Percentiles rank a stretch among this genome's conserved stretches.
phyloP scores from a whole-genome alignment of 2,329 filamentous ascomycete species.

The Fusarium sp. region DNA sequence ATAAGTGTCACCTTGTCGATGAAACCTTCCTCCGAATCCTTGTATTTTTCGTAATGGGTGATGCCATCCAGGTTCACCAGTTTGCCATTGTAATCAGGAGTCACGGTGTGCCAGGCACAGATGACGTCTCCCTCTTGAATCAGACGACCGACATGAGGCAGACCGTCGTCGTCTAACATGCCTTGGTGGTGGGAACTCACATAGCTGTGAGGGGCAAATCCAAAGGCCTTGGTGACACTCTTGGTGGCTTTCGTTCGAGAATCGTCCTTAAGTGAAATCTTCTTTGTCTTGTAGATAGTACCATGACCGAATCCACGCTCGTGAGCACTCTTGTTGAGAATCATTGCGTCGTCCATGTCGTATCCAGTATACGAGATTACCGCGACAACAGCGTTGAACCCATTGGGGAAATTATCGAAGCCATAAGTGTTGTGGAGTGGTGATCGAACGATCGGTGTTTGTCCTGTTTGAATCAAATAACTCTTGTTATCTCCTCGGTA shows the following conservation, averaged over 20 bases:
- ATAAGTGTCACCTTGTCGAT: conserved; percentile 94
- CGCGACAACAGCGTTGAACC: conserved; percentile 92
- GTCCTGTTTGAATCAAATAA: conserved; percentile 93
- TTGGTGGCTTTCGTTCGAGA: conserved; percentile 73
- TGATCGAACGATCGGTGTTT: conserved; percentile 91
- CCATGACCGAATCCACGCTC: conserved; percentile 96
- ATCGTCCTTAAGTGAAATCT: conserved; percentile 86
- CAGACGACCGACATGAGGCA: conserved; percentile 82
- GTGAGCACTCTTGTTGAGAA: conserved; percentile 96
- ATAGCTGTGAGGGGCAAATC: conserved; percentile 83
- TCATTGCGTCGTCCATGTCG: conserved; percentile 99
- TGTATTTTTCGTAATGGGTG: conserved; percentile 93
- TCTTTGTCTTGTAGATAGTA: conserved; percentile 98
- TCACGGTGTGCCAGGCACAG: conserved; percentile 90
- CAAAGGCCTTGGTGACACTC: conserved; percentile 84
- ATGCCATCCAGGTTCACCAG: conserved; percentile 87
- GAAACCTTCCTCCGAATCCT: conserved; percentile 87
- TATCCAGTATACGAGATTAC: conserved; percentile 99
- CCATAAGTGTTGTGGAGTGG: conserved; percentile 96
- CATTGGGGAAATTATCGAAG: conserved; percentile 97
- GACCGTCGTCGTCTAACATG: conserved; percentile 86
- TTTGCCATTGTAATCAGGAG: conserved; percentile 79
- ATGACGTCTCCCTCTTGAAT: conserved; percentile 85
- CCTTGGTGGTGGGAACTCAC: conserved; percentile 76
- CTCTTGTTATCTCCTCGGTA: conserved; percentile 97